Conservation (phyloP, 2,329 filamentous ascomycete species). For the Penicillium verrucosum region DNA sequence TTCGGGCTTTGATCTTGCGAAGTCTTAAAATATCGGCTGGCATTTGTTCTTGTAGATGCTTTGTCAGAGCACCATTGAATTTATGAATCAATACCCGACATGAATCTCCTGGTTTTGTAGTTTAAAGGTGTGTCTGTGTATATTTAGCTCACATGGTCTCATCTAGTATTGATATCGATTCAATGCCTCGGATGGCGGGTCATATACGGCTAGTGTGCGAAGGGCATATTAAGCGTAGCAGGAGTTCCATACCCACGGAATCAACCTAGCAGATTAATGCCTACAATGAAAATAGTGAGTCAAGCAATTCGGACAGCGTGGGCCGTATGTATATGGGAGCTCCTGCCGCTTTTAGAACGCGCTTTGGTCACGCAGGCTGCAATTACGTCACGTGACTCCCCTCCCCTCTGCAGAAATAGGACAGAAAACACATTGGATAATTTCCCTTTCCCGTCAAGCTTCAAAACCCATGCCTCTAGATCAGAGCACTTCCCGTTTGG, state of each 20-base stretch:
- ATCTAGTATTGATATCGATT: background rate
- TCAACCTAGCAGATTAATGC: no score
- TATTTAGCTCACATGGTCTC: background rate
- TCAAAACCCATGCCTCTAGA: no score
- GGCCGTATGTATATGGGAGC: background rate
- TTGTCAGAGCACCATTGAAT: conserved; percentile 8
- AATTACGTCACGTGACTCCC: no score
- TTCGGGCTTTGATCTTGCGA: conserved; percentile 18
- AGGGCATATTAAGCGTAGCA: background rate
- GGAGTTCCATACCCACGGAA: background rate
- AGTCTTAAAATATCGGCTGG: conserved; percentile 12
- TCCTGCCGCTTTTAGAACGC: background rate
- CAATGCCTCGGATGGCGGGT: background rate
- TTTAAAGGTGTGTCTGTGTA: background rate
- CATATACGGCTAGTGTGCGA: background rate
- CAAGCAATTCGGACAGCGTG: background rate
- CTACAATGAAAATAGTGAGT: background rate
- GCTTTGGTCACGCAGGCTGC: no score
- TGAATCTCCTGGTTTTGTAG: background rate
- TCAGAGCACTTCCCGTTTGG: no score
- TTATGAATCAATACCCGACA: conserved; percentile 20
- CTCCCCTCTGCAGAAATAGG: no score
- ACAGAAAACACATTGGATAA: no score
- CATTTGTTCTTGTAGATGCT: conserved; percentile 8
- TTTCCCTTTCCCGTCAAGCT: no score